These are phyloP conservation scores for Gossypium schwendimanii DNA, from an alignment of 441 rosid genomes.

Conservation along the genomic window DNA sequence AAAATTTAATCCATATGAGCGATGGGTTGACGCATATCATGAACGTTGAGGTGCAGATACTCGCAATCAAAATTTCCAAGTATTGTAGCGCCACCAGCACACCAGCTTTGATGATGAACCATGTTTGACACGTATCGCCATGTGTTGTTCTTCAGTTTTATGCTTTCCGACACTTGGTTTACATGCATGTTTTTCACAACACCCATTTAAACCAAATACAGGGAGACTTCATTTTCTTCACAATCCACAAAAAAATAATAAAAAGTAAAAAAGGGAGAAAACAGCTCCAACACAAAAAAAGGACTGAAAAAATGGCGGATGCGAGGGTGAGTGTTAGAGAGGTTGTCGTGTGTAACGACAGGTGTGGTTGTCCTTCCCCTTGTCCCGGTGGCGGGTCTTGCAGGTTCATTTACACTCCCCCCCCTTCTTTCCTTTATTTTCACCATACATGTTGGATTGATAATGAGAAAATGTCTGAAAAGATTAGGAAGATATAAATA, in stretches of 20 bases:
- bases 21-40: no score
- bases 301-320: constrained; percentile 32
- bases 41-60: no score
- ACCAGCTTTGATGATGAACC: neutral
- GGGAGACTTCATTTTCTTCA: neutral
- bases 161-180: neutral
- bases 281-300: neutral
- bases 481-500: no score
- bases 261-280: neutral
- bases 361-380: constrained; percentile 58
- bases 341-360: constrained; percentile 30
- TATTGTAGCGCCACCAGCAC: no score
- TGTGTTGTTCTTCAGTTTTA: neutral
- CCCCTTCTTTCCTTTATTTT: no score
- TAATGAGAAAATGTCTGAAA: no score
- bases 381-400: constrained; percentile 47
- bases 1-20: no score
- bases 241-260: neutral
- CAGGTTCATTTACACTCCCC: constrained; percentile 19
- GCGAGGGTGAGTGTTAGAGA: neutral
- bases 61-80: no score
- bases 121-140: neutral
- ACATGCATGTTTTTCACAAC: neutral
- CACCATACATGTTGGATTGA: no score
- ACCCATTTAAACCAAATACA: neutral